Percentiles rank a stretch among this genome's conserved stretches.
These are phyloP conservation scores for Acacia concinna DNA, from an alignment of 331 rosid genomes.

Conservation along the genomic window DNA sequence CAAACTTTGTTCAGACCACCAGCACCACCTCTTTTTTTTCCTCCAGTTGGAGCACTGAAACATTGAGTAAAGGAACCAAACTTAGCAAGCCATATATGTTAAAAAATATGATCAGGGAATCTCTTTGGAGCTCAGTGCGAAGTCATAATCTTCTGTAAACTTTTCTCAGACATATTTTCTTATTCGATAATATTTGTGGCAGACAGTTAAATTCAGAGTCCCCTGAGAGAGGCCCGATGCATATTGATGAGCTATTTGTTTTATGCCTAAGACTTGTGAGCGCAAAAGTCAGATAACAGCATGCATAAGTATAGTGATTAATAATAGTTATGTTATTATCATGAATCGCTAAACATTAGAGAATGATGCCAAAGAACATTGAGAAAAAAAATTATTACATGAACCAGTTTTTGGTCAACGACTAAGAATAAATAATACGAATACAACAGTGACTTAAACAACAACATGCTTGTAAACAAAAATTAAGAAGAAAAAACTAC, in stretches of 20 bases:
- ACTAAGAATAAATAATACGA: constrained; percentile 16
- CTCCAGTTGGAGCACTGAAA: constrained; percentile 52
- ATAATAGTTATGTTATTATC: not conserved
- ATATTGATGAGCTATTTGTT: not conserved
- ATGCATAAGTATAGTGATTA: not conserved
- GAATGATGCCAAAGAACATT: constrained; percentile 25
- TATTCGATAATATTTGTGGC: not conserved
- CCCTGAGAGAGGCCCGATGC: not conserved
- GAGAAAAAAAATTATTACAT: not conserved
- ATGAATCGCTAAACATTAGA: not conserved
- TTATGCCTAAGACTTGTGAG: not conserved
- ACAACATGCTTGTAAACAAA: constrained; percentile 30
- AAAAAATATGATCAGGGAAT: not conserved
- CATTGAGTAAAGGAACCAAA: constrained; percentile 9
- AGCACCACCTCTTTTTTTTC: constrained; percentile 72
- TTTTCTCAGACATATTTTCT: not conserved
- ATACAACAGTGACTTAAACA: not conserved
- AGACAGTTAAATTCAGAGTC: not conserved
- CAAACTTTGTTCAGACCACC: constrained; percentile 83
- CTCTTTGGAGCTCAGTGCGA: not conserved
- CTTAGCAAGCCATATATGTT: constrained; percentile 15
- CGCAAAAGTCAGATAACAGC: not conserved
- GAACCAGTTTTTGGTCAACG: constrained; percentile 22
- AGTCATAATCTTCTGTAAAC: not conserved
- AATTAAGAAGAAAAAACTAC: not conserved